Conservation (phyloP, 805 yeast genomes). For the Limtongia smithiae region DNA sequence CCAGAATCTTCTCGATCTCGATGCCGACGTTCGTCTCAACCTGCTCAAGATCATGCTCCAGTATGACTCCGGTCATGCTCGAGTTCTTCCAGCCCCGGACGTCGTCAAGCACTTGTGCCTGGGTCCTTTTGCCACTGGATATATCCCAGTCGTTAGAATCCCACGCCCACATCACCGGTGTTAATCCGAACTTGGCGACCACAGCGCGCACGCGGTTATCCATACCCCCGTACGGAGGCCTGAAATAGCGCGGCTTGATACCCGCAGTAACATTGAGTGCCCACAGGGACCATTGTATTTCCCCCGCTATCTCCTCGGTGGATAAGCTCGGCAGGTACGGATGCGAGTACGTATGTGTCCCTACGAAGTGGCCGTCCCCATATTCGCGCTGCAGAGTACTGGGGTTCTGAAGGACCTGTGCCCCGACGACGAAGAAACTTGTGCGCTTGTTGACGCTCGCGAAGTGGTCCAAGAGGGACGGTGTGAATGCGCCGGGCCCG, state of each 20-base stretch:
- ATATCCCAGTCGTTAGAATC: constrained; percentile 92
- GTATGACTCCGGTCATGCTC: constrained; percentile 54
- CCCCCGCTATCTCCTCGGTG: constrained; percentile 82
- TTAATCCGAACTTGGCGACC: constrained; percentile 79
- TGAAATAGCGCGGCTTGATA: constrained; percentile 84
- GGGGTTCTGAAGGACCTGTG: constrained; percentile 73
- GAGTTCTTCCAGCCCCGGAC: constrained; percentile 51
- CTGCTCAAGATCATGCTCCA: constrained; percentile 78
- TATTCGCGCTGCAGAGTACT: constrained; percentile 59
- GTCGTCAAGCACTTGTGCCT: constrained; percentile 52
- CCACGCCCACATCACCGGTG: constrained; percentile 83
- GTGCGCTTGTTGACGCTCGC: constrained; percentile 43
- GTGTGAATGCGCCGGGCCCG: constrained; percentile 80
- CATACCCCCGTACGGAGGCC: constrained; percentile 96
- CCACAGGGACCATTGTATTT: constrained; percentile 93
- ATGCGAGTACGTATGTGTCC: constrained; percentile 92
- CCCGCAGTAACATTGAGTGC: constrained; percentile 93
- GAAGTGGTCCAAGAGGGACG: constrained; percentile 53
- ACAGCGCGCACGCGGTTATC: constrained; percentile 83
- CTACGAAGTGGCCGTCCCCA: constrained; percentile 70
- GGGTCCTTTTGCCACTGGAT: constrained; percentile 50
- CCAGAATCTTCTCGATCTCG: constrained; percentile 53
- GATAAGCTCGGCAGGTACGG: constrained; percentile 71
- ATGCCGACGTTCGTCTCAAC: constrained; percentile 68
- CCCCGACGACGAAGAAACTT: constrained; percentile 84